A percentile compares a stretch with the other conserved stretches of the same genome.
Conservation (phyloP, 1,284 basidiomycete genomes). For the Rhizoctonia solani region DNA sequence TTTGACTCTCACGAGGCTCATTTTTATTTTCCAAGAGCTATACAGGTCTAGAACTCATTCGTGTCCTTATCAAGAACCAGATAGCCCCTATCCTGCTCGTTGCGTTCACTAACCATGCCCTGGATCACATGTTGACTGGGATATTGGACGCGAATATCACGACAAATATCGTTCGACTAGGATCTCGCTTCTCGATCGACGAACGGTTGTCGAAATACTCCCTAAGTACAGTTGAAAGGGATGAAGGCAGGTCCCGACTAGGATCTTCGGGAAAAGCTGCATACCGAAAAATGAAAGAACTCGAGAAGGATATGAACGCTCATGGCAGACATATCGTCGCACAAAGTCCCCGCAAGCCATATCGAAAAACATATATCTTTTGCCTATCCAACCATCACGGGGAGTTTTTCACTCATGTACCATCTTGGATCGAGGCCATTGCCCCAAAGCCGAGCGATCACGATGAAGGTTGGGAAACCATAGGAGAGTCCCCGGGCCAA, state of each 20-base stretch:
- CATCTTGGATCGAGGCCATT: slow-evolving; percentile 49
- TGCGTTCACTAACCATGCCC: slow-evolving; percentile 74
- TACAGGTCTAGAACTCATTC: slow-evolving; percentile 66
- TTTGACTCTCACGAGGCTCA: background rate
- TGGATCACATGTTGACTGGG: slow-evolving; percentile 67
- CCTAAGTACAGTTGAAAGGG: slow-evolving; percentile 49
- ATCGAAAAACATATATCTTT: slow-evolving; percentile 50
- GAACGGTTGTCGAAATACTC: slow-evolving; percentile 60
- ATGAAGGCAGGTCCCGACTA: slow-evolving; percentile 47
- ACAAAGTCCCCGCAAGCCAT: slow-evolving; percentile 49
- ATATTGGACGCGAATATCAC: slow-evolving; percentile 66
- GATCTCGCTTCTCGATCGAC: slow-evolving; percentile 58
- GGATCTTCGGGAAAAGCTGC: slow-evolving; percentile 44
- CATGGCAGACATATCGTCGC: slow-evolving; percentile 51
- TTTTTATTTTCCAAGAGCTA: slow-evolving; percentile 53
- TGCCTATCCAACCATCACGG: slow-evolving; percentile 52
- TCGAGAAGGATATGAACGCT: slow-evolving; percentile 55
- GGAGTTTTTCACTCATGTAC: slow-evolving; percentile 47
- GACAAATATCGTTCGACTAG: slow-evolving; percentile 62
- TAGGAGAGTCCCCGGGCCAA: background rate
- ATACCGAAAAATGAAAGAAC: slow-evolving; percentile 50
- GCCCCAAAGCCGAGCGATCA: slow-evolving; percentile 19
- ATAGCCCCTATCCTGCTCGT: slow-evolving; percentile 65
- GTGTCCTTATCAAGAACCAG: slow-evolving; percentile 58
- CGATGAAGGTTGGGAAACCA: background rate